Conservation (phyloP, 2,329 filamentous ascomycete genomes). For the Phialophora macrospora region DNA sequence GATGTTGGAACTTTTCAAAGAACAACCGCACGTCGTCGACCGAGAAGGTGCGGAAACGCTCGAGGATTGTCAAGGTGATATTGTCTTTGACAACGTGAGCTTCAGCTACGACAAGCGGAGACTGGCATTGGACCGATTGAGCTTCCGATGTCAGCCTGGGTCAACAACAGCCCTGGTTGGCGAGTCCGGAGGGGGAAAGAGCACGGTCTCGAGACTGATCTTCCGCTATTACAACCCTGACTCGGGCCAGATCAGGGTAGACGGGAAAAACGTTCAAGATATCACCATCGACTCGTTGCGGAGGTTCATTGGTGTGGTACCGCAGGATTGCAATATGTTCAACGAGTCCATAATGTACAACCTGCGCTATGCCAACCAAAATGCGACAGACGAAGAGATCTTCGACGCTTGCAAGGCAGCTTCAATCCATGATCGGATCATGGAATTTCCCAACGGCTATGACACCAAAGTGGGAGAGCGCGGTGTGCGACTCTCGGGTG, state of each 20-base stretch:
- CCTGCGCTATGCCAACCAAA: constrained; percentile 82
- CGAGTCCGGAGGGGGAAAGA: constrained; percentile 96
- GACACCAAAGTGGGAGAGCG: constrained; percentile 89
- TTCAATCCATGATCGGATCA: constrained; percentile 90
- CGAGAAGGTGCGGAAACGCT: constrained; percentile 67
- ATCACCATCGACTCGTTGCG: constrained; percentile 93
- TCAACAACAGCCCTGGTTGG: constrained; percentile 96
- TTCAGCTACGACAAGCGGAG: constrained; percentile 90
- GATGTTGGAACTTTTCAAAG: constrained; percentile 93
- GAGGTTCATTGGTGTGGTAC: constrained; percentile 89
- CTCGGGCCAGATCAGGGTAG: constrained; percentile 79
- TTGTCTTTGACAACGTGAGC: constrained; percentile 84
- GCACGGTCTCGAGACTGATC: constrained; percentile 90
- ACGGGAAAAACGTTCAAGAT: constrained; percentile 81
- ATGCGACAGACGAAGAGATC: constrained; percentile 79
- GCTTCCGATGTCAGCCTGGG: constrained; percentile 83
- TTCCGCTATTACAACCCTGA: constrained; percentile 94
- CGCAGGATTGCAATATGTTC: constrained; percentile 94
- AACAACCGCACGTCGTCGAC: constrained; percentile 89
- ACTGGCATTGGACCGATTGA: constrained; percentile 80
- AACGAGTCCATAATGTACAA: constrained; percentile 97
- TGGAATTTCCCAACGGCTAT: constrained; percentile 86
- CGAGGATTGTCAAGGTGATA: constrained; percentile 73
- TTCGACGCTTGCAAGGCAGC: constrained; percentile 81
- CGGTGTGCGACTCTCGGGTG: constrained; percentile 82